phyloP scores from a whole-genome alignment of 768 basidiomycete species.

The Suillus bovinus region DNA sequence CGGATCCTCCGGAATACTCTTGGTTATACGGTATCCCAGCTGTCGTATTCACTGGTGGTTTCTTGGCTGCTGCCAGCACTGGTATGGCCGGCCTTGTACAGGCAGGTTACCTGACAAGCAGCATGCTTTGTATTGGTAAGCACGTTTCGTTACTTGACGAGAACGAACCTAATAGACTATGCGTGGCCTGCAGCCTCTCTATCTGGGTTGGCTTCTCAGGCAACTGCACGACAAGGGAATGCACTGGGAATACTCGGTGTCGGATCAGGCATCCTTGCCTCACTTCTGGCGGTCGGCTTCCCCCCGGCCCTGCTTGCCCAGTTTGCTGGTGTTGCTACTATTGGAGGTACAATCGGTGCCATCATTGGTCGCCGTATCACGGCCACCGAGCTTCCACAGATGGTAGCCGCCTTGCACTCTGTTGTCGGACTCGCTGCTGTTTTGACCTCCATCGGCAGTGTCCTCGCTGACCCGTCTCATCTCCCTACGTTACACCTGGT shows the following conservation, averaged over 20 bases:
- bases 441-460: conserved; percentile 81
- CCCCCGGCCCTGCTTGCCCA: conserved; percentile 71
- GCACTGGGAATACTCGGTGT: conserved; percentile 87
- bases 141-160: not conserved
- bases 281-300: conserved; percentile 83
- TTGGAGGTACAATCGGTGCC: conserved; percentile 72
- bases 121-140: conserved; percentile 81
- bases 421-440: conserved; percentile 91
- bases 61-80: conserved; percentile 77
- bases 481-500: conserved; percentile 73
- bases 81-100: conserved; percentile 87
- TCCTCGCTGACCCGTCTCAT: conserved; percentile 70
- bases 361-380: conserved; percentile 82
- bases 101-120: conserved; percentile 84
- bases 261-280: conserved; percentile 75
- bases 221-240: conserved; percentile 87
- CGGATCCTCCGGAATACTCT: conserved; percentile 86
- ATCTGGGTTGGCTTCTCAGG: conserved; percentile 76
- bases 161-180: not conserved
- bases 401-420: conserved; percentile 78
- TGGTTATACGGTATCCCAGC: conserved; percentile 83
- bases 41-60: conserved; percentile 80
- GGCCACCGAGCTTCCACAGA: conserved; percentile 86
- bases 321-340: conserved; percentile 72
- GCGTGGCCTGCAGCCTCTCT: conserved; percentile 56